These are phyloP conservation scores for Aspergillus sp. DNA, from an alignment of 2,329 filamentous ascomycete genomes.

Conservation along the genomic window DNA sequence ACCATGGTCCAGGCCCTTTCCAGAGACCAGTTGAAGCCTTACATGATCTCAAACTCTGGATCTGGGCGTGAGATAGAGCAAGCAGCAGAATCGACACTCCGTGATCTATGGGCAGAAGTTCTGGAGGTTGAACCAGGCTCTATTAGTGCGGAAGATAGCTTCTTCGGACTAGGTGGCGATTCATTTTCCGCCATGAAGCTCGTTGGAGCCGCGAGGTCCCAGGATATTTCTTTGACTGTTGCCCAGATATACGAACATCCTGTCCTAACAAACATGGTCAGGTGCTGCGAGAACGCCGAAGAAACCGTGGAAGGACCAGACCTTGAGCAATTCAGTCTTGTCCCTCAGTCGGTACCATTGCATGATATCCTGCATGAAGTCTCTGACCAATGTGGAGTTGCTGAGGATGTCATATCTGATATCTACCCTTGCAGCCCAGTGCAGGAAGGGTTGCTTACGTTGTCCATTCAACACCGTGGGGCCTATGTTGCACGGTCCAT, in stretches of 20 bases:
- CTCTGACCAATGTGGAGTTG: slow-evolving; percentile 31
- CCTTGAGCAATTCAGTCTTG: slow-evolving; percentile 29
- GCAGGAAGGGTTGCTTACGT: slow-evolving; percentile 48
- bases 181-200: slow-evolving; percentile 50
- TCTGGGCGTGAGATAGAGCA: slow-evolving; percentile 25
- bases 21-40: slow-evolving; percentile 31
- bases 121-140: slow-evolving; percentile 38
- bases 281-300: slow-evolving; percentile 21
- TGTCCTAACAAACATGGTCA: slow-evolving; percentile 45
- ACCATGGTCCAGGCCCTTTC: slow-evolving; percentile 37
- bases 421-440: slow-evolving; percentile 46
- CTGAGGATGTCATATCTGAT: slow-evolving; percentile 33
- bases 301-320: background rate
- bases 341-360: slow-evolving; percentile 21
- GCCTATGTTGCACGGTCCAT: slow-evolving; percentile 51
- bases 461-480: slow-evolving; percentile 48
- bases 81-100: slow-evolving; percentile 30
- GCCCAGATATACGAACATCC: slow-evolving; percentile 47
- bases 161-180: slow-evolving; percentile 49
- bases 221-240: slow-evolving; percentile 42
- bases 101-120: slow-evolving; percentile 40
- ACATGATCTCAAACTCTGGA: slow-evolving; percentile 24
- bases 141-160: slow-evolving; percentile 46
- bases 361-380: slow-evolving; percentile 29
- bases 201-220: slow-evolving; percentile 41